Evolutionary conservation across 2,329 filamentous ascomycete genomes (phyloP).

Genomic region (Calycina herbarum): DNA sequence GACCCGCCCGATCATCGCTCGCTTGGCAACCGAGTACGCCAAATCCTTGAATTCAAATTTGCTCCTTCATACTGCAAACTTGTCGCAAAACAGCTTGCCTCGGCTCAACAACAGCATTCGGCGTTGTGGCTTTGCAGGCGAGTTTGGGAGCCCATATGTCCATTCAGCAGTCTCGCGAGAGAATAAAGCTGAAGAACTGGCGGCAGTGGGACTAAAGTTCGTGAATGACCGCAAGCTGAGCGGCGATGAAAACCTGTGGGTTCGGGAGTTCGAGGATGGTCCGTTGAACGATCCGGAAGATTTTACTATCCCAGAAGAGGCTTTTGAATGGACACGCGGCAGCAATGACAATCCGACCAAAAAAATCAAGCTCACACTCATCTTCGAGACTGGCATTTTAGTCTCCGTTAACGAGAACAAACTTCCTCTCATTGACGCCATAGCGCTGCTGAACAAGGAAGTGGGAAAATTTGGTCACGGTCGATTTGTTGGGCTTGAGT

Average conservation of each 20-base stretch:
- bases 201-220: not conserved
- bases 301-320: not conserved
- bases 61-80: not conserved
- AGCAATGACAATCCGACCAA: not conserved
- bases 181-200: not conserved
- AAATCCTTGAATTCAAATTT: not conserved
- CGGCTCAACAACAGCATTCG: not conserved
- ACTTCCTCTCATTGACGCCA: not conserved
- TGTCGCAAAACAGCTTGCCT: not conserved
- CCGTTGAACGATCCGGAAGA: not conserved
- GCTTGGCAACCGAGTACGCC: not conserved
- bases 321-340: not conserved
- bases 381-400: not conserved
- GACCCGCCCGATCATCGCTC: not conserved
- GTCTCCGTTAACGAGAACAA: not conserved
- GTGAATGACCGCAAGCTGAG: not conserved
- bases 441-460: not conserved
- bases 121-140: not conserved
- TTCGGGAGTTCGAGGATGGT: not conserved
- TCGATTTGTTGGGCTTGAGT: not conserved
- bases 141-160: not conserved
- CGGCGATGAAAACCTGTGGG: not conserved
- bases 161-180: not conserved
- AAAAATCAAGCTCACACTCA: not conserved
- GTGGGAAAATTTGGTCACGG: not conserved